A percentile compares a stretch with the other conserved stretches of the same genome.
phyloP scores from a whole-genome alignment of 345 rosid species.

The Citrus australasica region DNA sequence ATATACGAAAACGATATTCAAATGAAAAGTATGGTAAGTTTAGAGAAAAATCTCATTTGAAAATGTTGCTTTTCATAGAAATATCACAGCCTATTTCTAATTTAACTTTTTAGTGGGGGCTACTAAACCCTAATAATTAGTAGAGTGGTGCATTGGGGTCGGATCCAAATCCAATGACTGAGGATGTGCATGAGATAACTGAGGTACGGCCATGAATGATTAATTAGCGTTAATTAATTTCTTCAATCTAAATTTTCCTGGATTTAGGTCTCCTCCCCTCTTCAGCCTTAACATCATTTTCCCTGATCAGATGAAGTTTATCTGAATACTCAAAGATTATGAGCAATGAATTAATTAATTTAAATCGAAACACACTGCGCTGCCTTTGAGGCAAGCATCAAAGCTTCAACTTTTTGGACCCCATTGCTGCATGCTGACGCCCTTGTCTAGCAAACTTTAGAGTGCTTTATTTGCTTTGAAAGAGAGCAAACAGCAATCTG shows the following conservation, averaged over 20 bases:
- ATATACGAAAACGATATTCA: no score
- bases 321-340: not conserved
- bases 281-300: not conserved
- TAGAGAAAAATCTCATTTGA: no score
- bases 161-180: constrained; percentile 29
- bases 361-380: not conserved
- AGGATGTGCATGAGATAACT: not conserved
- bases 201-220: constrained; percentile 4
- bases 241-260: not conserved
- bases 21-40: no score
- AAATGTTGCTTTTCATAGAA: no score
- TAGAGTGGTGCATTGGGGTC: constrained; percentile 14
- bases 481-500: no score
- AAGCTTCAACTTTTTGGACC: not conserved
- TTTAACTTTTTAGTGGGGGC: not conserved
- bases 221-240: not conserved
- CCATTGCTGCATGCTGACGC: not conserved
- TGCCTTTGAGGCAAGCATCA: not conserved
- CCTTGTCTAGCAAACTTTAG: not conserved
- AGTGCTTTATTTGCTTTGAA: not conserved
- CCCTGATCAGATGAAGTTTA: not conserved
- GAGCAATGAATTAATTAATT: not conserved
- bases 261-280: not conserved
- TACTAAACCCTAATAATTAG: not conserved
- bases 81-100: no score